These are phyloP conservation scores for Cercospora zeina DNA, from an alignment of 2,329 filamentous ascomycete species.

Conservation along the genomic window DNA sequence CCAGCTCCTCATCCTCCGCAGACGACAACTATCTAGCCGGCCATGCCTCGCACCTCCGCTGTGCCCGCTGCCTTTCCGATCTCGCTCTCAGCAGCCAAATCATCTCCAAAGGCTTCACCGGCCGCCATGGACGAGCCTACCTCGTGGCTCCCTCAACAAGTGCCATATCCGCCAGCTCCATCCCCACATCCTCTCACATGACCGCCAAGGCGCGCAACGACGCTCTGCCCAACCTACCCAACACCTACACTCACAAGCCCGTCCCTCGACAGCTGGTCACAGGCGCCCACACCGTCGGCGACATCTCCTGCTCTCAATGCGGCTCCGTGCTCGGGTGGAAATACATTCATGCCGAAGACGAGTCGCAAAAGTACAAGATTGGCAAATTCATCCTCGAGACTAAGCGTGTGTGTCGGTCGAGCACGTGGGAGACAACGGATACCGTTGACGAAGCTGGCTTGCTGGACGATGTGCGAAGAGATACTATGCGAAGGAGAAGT, in stretches of 20 bases:
- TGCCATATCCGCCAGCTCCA: constrained; percentile 29
- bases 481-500: constrained; percentile 56
- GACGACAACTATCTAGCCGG: constrained; percentile 46
- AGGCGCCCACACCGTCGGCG: constrained; percentile 62
- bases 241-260: constrained; percentile 58
- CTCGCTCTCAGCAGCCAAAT: constrained; percentile 61
- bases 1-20: constrained; percentile 25
- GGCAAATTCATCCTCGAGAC: constrained; percentile 68
- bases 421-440: constrained; percentile 53
- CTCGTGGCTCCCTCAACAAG: constrained; percentile 55
- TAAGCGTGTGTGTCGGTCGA: constrained; percentile 53
- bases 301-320: constrained; percentile 60
- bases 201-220: constrained; percentile 34
- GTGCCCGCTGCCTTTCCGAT: constrained; percentile 60
- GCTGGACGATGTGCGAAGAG: constrained; percentile 26
- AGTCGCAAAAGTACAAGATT: constrained; percentile 63
- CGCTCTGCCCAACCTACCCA: constrained; percentile 52
- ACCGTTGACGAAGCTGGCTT: constrained; percentile 30
- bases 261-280: constrained; percentile 62
- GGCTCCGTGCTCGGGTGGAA: constrained; percentile 63
- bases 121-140: constrained; percentile 64
- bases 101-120: constrained; percentile 65
- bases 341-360: constrained; percentile 63
- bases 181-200: constrained; percentile 27
- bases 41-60: constrained; percentile 58